These are phyloP conservation scores for Trichoderma atrobrunneum DNA, from an alignment of 2,329 filamentous ascomycete species.

Conservation along the genomic window DNA sequence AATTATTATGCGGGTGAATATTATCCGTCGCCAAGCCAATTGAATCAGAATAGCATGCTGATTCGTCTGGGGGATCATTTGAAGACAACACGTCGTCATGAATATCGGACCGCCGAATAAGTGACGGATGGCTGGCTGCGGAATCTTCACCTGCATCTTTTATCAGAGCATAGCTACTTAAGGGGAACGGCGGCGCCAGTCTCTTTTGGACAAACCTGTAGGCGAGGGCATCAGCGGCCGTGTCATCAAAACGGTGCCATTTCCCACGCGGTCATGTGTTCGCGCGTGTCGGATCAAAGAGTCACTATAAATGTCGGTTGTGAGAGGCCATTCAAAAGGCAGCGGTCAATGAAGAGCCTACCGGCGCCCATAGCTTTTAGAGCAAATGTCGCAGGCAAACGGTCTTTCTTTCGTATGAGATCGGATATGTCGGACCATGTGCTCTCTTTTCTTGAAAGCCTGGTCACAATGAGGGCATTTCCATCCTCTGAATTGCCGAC, in stretches of 20 bases:
- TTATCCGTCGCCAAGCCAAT: background rate
- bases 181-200: background rate
- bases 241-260: background rate
- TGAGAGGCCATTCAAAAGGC: background rate
- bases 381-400: conserved; percentile 17
- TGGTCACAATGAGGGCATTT: background rate
- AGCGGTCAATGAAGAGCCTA: background rate
- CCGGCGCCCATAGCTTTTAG: conserved; percentile 15
- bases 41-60: background rate
- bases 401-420: conserved; percentile 23
- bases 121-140: background rate
- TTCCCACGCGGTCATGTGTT: background rate
- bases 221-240: background rate
- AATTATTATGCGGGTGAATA: background rate
- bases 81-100: background rate
- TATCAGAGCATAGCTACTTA: background rate
- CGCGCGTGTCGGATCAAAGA: background rate
- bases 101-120: background rate
- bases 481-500: background rate
- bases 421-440: conserved; percentile 19
- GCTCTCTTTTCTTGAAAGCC: conserved; percentile 20
- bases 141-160: background rate
- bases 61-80: background rate
- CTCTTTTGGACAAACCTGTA: background rate
- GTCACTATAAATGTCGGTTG: background rate